Conservation (phyloP, 805 yeast species). For the Cyberlindnera veronae region DNA sequence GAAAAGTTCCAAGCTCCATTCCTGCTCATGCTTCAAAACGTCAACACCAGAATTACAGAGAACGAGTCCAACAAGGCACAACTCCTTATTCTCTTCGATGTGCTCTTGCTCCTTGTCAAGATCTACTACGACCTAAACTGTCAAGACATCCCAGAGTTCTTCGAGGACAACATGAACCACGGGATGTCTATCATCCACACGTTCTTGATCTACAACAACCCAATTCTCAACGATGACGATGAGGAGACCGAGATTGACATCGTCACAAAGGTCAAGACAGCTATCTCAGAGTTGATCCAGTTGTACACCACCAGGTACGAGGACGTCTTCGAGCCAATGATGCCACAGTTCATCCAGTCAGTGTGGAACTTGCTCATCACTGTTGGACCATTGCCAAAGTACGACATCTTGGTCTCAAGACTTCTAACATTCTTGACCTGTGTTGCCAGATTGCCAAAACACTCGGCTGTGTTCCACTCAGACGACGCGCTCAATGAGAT, state of each 20-base stretch:
- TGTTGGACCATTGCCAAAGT: slow-evolving; percentile 67
- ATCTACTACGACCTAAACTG: slow-evolving; percentile 92
- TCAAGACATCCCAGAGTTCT: slow-evolving; percentile 97
- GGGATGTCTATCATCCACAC: slow-evolving; percentile 84
- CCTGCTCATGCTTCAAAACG: slow-evolving; percentile 58
- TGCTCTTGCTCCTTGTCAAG: slow-evolving; percentile 66
- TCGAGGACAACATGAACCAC: slow-evolving; percentile 78
- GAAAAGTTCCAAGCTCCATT: slow-evolving; percentile 82
- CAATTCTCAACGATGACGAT: slow-evolving; percentile 50
- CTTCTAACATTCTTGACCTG: slow-evolving; percentile 80
- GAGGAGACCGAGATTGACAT: slow-evolving; percentile 70
- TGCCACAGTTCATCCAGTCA: slow-evolving; percentile 73
- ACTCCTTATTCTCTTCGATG: slow-evolving; percentile 60
- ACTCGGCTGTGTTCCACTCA: slow-evolving; percentile 58
- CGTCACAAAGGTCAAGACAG: slow-evolving; percentile 68
- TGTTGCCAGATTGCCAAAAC: slow-evolving; percentile 67
- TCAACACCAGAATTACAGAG: slow-evolving; percentile 60
- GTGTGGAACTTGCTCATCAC: slow-evolving; percentile 74
- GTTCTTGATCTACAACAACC: slow-evolving; percentile 62
- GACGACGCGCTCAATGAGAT: slow-evolving; percentile 68
- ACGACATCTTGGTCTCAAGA: slow-evolving; percentile 79
- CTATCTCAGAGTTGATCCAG: slow-evolving; percentile 80
- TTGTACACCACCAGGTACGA: slow-evolving; percentile 88
- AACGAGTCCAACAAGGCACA: slow-evolving; percentile 44
- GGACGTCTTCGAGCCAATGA: slow-evolving; percentile 80